A percentile compares a stretch with the other conserved stretches of the same genome.
phyloP scores from a whole-genome alignment of 1,284 basidiomycete genomes.

The Ustilago sp. region DNA sequence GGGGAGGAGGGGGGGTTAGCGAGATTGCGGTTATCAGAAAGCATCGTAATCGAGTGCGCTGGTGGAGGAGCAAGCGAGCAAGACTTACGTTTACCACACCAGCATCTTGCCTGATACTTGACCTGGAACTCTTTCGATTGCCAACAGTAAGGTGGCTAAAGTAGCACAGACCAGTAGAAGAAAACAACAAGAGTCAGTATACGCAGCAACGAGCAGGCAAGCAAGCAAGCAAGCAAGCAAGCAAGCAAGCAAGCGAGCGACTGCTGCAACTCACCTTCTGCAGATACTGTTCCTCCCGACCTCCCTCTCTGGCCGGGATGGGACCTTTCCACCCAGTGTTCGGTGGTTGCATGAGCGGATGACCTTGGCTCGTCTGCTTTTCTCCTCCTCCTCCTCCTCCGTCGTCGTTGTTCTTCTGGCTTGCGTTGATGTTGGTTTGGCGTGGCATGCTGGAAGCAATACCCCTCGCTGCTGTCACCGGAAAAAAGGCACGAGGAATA shows the following conservation, averaged over 20 bases:
- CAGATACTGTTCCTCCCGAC: slow-evolving; percentile 41
- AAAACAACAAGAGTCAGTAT: background rate
- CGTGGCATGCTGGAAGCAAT: slow-evolving; percentile 17
- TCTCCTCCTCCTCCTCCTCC: background rate
- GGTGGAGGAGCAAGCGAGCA: too few species aligned
- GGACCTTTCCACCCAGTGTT: slow-evolving; percentile 51
- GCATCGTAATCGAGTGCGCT: too few species aligned
- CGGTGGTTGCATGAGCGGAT: slow-evolving; percentile 27
- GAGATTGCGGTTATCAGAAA: too few species aligned
- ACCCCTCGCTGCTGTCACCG: too few species aligned
- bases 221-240: background rate
- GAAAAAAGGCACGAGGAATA: background rate
- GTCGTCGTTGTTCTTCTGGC: background rate
- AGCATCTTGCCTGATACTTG: slow-evolving; percentile 43
- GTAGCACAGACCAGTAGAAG: background rate
- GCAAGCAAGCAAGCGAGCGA: too few species aligned
- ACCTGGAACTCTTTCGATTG: slow-evolving; percentile 42
- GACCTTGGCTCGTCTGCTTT: slow-evolving; percentile 26
- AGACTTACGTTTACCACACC: slow-evolving; percentile 45
- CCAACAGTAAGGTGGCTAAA: slow-evolving; percentile 49
- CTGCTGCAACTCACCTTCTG: slow-evolving; percentile 27
- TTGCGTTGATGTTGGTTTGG: slow-evolving; percentile 13
- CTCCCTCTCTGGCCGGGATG: slow-evolving; percentile 37
- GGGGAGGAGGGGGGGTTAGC: background rate
- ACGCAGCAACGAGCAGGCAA: background rate